A percentile compares a stretch with the other conserved stretches of the same genome.
Conservation (phyloP, 805 yeast genomes). For the Myxozyma monticola region DNA sequence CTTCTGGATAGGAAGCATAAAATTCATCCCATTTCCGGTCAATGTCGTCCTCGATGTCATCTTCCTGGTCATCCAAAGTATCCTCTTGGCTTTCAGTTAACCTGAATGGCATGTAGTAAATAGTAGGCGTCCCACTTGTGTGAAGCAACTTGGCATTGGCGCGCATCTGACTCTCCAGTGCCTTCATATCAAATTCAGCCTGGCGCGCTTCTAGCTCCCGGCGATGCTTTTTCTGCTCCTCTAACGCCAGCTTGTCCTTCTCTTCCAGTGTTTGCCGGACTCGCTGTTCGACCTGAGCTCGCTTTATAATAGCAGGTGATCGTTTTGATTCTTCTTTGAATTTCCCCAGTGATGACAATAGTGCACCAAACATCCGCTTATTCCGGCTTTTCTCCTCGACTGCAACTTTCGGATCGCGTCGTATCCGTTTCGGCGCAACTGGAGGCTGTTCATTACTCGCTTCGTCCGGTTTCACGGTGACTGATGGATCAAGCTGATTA, state of each 20-base stretch:
- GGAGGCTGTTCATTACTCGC: not conserved
- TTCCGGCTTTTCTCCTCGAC: conserved; percentile 26
- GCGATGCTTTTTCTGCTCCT: not conserved
- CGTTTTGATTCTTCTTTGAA: conserved; percentile 18
- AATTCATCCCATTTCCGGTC: conserved; percentile 13
- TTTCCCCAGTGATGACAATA: conserved; percentile 22
- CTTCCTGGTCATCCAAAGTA: conserved; percentile 5
- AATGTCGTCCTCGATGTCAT: conserved; percentile 7
- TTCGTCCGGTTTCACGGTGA: too few relatives aligned
- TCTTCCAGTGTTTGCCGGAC: conserved; percentile 13
- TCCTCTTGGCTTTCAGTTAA: conserved; percentile 7
- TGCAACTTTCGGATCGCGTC: conserved; percentile 9
- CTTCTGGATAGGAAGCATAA: too few relatives aligned
- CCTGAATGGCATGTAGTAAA: conserved; percentile 5
- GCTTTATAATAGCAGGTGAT: not conserved
- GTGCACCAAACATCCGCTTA: conserved; percentile 27
- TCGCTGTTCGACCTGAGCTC: conserved; percentile 13
- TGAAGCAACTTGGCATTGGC: conserved; percentile 5
- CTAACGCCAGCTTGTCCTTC: conserved; percentile 1
- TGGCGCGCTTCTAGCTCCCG: not conserved
- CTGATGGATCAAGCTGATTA: too few relatives aligned
- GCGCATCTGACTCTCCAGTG: conserved; percentile 1
- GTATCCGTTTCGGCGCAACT: conserved; percentile 7
- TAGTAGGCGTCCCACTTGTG: conserved; percentile 2
- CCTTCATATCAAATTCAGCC: not conserved